A percentile compares a stretch with the other conserved stretches of the same genome.
Evolutionary conservation across 192 early-diverging fungal species (phyloP).

Genomic region (Gigaspora rosea): DNA sequence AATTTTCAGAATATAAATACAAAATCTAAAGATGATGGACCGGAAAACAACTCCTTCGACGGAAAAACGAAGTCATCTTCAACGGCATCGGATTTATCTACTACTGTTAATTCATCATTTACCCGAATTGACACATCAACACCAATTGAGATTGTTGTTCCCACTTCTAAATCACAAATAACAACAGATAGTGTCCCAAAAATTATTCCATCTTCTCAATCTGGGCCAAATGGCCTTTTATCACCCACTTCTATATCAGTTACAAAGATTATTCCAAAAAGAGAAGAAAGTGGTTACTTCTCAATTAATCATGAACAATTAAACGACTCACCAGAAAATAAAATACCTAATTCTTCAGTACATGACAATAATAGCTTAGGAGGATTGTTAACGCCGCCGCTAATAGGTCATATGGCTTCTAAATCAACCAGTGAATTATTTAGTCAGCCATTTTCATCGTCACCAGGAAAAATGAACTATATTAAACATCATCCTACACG

Average conservation of each 20-base stretch:
- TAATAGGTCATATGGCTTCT: not conserved
- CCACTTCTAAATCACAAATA: not conserved
- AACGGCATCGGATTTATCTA: not conserved
- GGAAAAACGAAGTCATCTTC: not conserved
- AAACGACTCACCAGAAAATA: not conserved
- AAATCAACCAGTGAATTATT: not conserved
- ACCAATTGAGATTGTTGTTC: not conserved
- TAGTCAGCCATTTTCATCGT: not conserved
- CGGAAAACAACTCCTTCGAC: not conserved
- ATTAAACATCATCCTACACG: not conserved
- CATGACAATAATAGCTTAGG: conserved; percentile 4
- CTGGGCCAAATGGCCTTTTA: conserved; percentile 5
- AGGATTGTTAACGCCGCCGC: conserved; percentile 16
- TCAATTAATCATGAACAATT: not conserved
- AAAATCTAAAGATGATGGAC: not conserved
- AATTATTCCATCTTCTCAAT: not conserved
- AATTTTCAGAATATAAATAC: not conserved
- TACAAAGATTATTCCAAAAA: not conserved
- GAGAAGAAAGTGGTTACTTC: conserved; percentile 30
- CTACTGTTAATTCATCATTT: not conserved
- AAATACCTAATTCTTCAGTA: not conserved
- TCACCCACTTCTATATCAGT: conserved; percentile 14
- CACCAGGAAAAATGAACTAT: not conserved
- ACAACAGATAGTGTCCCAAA: not conserved
- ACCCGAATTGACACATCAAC: no score